These are phyloP conservation scores for Pseudocercospora fijiensis DNA, from an alignment of 2,329 filamentous ascomycete genomes.

Conservation along the genomic window DNA sequence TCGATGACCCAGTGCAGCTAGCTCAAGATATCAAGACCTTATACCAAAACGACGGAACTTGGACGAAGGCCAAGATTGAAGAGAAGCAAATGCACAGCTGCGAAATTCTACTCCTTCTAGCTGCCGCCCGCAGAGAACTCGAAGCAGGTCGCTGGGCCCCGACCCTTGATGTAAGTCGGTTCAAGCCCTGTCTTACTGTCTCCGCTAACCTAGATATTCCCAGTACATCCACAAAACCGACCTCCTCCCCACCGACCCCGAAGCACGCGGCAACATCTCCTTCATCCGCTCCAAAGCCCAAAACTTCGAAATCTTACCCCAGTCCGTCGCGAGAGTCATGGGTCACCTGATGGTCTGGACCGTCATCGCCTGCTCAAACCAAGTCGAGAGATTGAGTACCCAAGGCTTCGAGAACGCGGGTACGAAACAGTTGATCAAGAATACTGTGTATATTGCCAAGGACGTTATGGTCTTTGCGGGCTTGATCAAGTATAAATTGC, in stretches of 20 bases:
- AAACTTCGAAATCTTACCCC: conserved; percentile 74
- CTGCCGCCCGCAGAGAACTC: conserved; percentile 59
- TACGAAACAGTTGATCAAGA: conserved; percentile 59
- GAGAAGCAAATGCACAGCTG: conserved; percentile 59
- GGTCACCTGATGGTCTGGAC: conserved; percentile 93
- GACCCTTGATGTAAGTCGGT: conserved; percentile 62
- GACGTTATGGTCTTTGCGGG: conserved; percentile 94
- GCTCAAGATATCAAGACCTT: conserved; percentile 62
- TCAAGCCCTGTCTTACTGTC: background rate
- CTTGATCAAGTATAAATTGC: conserved; percentile 86
- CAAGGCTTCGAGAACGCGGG: conserved; percentile 66
- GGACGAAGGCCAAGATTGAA: conserved; percentile 58
- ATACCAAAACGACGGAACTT: conserved; percentile 62
- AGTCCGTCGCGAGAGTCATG: conserved; percentile 82
- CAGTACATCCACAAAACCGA: conserved; percentile 47
- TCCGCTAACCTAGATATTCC: conserved; percentile 41
- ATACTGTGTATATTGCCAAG: conserved; percentile 75
- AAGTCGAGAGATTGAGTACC: conserved; percentile 68
- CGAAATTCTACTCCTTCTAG: conserved; percentile 60
- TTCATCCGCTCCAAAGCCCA: conserved; percentile 77
- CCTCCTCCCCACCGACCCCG: conserved; percentile 75
- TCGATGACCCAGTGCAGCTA: conserved; percentile 65
- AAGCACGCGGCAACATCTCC: conserved; percentile 63
- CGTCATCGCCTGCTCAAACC: conserved; percentile 77
- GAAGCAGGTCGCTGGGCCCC: conserved; percentile 59